A percentile compares a stretch with the other conserved stretches of the same genome.
Conservation (phyloP, 2,329 filamentous ascomycete genomes). For the Lecanicillium sp. region DNA sequence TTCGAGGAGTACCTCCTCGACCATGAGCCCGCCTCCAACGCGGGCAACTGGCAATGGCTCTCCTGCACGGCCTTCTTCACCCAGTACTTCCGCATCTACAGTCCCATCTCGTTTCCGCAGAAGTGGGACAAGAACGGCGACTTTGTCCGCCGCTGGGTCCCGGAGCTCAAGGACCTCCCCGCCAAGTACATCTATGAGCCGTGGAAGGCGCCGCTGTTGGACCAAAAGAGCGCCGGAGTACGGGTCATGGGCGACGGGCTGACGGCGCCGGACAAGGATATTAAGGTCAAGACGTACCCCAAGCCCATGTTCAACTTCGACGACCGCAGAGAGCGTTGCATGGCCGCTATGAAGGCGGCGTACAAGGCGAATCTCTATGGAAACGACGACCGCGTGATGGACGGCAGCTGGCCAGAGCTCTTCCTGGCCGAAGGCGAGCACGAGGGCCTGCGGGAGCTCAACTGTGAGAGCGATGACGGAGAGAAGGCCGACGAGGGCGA, state of each 20-base stretch:
- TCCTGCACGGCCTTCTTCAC: slow-evolving; percentile 69
- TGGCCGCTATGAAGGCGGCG: slow-evolving; percentile 64
- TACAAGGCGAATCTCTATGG: slow-evolving; percentile 61
- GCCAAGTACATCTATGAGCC: slow-evolving; percentile 74
- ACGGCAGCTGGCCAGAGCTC: slow-evolving; percentile 50
- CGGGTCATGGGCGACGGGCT: slow-evolving; percentile 50
- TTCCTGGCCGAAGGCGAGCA: slow-evolving; percentile 39
- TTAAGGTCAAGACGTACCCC: slow-evolving; percentile 50
- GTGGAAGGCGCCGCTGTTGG: slow-evolving; percentile 63
- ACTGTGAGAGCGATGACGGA: slow-evolving; percentile 28
- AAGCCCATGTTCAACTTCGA: slow-evolving; percentile 74
- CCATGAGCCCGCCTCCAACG: slow-evolving; percentile 67
- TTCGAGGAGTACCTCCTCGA: slow-evolving; percentile 73
- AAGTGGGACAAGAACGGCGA: slow-evolving; percentile 68
- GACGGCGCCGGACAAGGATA: slow-evolving; percentile 30
- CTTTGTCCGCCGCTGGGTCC: slow-evolving; percentile 60
- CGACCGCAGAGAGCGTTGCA: slow-evolving; percentile 54
- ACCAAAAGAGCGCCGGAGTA: slow-evolving; percentile 64
- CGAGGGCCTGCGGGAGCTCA: slow-evolving; percentile 26
- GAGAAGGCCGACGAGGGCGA: slow-evolving; percentile 27
- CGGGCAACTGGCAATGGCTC: slow-evolving; percentile 75
- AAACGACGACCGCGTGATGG: slow-evolving; percentile 52
- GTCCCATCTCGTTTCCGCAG: slow-evolving; percentile 63
- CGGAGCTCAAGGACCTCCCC: slow-evolving; percentile 56
- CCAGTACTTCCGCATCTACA: slow-evolving; percentile 66